phyloP scores from a whole-genome alignment of 129 eudicot species.

The Chrysanthemum seticuspe region DNA sequence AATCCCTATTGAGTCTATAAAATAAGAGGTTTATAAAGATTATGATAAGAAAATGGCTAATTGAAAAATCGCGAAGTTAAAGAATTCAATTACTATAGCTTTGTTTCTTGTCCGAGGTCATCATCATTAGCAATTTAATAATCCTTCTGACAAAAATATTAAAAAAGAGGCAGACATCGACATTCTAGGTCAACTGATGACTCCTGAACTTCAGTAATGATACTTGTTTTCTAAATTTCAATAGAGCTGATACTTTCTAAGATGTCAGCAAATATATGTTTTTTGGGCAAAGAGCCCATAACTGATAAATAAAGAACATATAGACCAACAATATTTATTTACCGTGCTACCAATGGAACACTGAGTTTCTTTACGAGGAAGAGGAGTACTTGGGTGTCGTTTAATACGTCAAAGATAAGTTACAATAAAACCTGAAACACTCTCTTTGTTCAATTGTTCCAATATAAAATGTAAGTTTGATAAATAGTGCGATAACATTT shows the following conservation, averaged over 20 bases:
- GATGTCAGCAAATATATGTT: too few relatives aligned
- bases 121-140: background rate
- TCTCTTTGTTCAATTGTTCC: too few relatives aligned
- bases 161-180: constrained; percentile 5
- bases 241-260: background rate
- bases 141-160: background rate
- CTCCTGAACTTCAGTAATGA: constrained; percentile 3
- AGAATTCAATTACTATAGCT: background rate
- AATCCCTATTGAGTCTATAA: constrained; percentile 35
- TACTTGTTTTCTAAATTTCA: background rate
- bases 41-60: background rate
- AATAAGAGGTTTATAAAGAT: background rate
- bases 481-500: too few relatives aligned
- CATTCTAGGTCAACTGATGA: constrained; percentile 9
- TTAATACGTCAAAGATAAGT: too few relatives aligned
- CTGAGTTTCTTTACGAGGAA: background rate
- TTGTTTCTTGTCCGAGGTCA: background rate
- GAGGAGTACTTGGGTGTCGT: too few relatives aligned
- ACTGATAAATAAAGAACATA: background rate
- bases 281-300: background rate
- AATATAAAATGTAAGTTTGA: too few relatives aligned
- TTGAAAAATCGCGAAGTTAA: too few relatives aligned
- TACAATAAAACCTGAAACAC: too few relatives aligned
- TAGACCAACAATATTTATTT: background rate
- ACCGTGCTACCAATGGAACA: too few relatives aligned